Evolutionary conservation across 139 green algal genomes (phyloP).

Genomic region (Microglena sp.): DNA sequence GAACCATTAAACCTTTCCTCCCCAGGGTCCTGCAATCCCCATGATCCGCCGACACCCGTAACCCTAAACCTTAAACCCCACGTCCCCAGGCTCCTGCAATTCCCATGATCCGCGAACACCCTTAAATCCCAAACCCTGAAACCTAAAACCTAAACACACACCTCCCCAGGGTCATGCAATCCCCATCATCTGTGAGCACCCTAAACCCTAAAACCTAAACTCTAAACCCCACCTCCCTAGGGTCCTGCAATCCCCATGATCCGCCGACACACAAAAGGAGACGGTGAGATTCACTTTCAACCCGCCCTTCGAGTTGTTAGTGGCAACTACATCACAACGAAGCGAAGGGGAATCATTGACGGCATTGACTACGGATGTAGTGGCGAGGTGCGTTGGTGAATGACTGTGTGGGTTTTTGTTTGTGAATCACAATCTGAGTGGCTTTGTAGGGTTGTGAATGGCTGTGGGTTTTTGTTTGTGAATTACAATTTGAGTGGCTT

Average conservation of each 20-base stretch:
- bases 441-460: too few relatives aligned
- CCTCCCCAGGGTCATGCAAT: too few relatives aligned
- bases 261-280: slow-evolving; percentile 66
- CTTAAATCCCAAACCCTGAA: too few relatives aligned
- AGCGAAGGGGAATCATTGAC: slow-evolving; percentile 75
- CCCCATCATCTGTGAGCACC: too few relatives aligned
- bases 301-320: slow-evolving; percentile 40
- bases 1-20: slow-evolving; percentile 13
- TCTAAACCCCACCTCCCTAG: slow-evolving; percentile 9
- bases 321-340: slow-evolving; percentile 89
- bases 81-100: slow-evolving; percentile 48
- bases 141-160: too few relatives aligned
- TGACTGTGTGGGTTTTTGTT: too few relatives aligned
- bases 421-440: too few relatives aligned
- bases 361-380: slow-evolving; percentile 84
- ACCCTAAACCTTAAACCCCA: too few relatives aligned
- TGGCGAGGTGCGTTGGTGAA: slow-evolving; percentile 54
- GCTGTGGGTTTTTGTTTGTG: too few relatives aligned
- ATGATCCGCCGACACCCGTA: slow-evolving; percentile 79
- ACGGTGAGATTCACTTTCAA: slow-evolving; percentile 37
- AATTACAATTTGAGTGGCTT: too few relatives aligned
- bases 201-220: too few relatives aligned
- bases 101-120: slow-evolving; percentile 68
- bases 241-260: slow-evolving; percentile 67
- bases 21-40: slow-evolving; percentile 53